phyloP scores from a whole-genome alignment of 306 rosid genomes.

The Malus orientalis region DNA sequence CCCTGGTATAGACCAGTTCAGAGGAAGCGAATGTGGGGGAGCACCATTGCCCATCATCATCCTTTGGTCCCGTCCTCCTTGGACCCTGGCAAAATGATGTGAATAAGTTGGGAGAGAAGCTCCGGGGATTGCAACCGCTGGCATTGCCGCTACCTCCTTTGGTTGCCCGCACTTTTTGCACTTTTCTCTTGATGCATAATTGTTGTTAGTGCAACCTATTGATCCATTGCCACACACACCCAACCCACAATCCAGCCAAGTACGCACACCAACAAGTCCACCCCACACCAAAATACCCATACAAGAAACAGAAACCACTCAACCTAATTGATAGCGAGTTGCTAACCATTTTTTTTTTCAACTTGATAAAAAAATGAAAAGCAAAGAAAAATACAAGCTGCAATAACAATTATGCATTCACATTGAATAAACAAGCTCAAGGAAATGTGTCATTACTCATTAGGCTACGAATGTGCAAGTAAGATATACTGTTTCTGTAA shows the following conservation, averaged over 20 bases:
- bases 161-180: conserved; percentile 97
- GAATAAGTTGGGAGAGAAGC: conserved; percentile 71
- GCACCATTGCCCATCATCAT: conserved; percentile 55
- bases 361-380: conserved; percentile 21
- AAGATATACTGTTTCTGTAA: not conserved
- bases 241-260: conserved; percentile 74
- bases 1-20: conserved; percentile 54
- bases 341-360: conserved; percentile 19
- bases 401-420: not conserved
- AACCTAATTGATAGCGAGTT: conserved; percentile 61
- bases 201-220: conserved; percentile 99
- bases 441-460: not conserved
- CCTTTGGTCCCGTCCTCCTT: conserved; percentile 59
- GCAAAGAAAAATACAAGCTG: conserved; percentile 1
- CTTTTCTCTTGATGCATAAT: conserved; percentile 99
- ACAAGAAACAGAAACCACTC: conserved; percentile 80
- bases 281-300: conserved; percentile 71
- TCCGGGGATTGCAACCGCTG: conserved; percentile 76
- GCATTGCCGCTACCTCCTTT: conserved; percentile 92
- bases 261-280: conserved; percentile 82
- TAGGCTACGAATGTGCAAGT: not conserved
- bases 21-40: conserved; percentile 39
- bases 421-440: not conserved
- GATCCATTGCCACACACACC: conserved; percentile 75
- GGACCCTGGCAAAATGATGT: conserved; percentile 57